Evolutionary conservation across 345 rosid genomes (phyloP), one percentile per base, ranked within the genome.

Genomic region (Hibiscus trionum): DNA sequence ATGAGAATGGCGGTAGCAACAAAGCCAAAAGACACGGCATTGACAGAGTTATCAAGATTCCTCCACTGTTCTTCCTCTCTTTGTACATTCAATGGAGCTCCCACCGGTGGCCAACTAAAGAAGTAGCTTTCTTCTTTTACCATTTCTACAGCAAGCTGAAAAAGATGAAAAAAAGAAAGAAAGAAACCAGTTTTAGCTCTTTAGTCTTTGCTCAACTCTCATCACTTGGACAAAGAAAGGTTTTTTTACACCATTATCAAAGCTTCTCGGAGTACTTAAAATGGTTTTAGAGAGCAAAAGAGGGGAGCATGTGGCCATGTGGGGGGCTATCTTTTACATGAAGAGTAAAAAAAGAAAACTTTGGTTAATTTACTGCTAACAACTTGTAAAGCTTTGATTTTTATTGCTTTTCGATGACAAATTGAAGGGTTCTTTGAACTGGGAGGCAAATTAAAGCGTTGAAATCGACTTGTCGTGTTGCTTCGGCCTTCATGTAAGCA

Each of bases 1-100:
- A 94, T 94, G 83, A 94, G 93, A 78, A 94, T 86, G 72, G 97
- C 98, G 42, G 98, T 94, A 66, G 98, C 98, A 4, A 94, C 97
- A 71, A 92, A 94, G 11, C 98, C 97, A 77, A 92, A 91, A 12
- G 97, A 92, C 52, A 94, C 97, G 0, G 98, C 97, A 72, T 86
- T 90, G 26, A 90, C 94, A 29, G 96, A 88, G 82, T 87, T 85
- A 62, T 88, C 96, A 50, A 86, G 88, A 59, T 78, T 80, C 66
- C 76, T 84, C 89, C 86, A 84, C 33, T 84, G 86, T 33, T 80
- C 76, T 33, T 80, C 76, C 7, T 82, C 92, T 77, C 84, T 78
- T 64, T 79, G 85, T 72, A 83, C 73, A 78, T 77, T 84, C 80
- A 81, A 61, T 44, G 96, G 96, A 70, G 97, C 87, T 78, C 88